Evolutionary conservation across 1,284 basidiomycete species (phyloP).

Genomic region (Cerrena zonata): DNA sequence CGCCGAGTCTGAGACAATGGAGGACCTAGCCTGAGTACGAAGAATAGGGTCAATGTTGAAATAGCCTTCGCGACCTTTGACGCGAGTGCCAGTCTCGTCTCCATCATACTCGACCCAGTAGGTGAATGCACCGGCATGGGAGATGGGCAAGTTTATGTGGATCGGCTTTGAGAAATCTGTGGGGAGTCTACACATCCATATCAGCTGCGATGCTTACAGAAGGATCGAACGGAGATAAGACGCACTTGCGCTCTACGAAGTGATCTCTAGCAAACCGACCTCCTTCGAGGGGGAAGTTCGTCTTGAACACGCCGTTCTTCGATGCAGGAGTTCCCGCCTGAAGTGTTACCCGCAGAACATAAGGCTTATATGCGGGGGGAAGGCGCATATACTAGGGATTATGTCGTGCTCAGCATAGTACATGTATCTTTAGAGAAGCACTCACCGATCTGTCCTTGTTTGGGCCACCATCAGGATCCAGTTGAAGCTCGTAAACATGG

Average conservation of each 20-base stretch:
- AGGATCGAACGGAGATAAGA: constrained; percentile 7
- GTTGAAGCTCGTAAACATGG: constrained; percentile 76
- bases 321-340: constrained; percentile 85
- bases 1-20: constrained; percentile 57
- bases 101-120: constrained; percentile 90
- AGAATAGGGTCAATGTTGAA: constrained; percentile 93
- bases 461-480: constrained; percentile 87
- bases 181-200: constrained; percentile 51
- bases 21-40: constrained; percentile 61
- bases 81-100: constrained; percentile 46
- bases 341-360: constrained; percentile 82
- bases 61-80: constrained; percentile 81
- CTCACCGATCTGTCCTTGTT: constrained; percentile 76
- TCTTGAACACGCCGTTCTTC: constrained; percentile 84
- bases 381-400: constrained; percentile 80
- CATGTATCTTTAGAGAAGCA: constrained; percentile 15
- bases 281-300: constrained; percentile 91
- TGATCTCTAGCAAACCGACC: constrained; percentile 74
- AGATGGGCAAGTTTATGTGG: constrained; percentile 88
- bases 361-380: constrained; percentile 83
- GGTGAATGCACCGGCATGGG: constrained; percentile 88
- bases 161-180: constrained; percentile 82
- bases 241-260: constrained; percentile 76
- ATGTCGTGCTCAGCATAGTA: too few relatives aligned
- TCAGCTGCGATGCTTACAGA: neutral